phyloP scores from a whole-genome alignment of 2,329 filamentous ascomycete species.

The Domatiomyces globalis region DNA sequence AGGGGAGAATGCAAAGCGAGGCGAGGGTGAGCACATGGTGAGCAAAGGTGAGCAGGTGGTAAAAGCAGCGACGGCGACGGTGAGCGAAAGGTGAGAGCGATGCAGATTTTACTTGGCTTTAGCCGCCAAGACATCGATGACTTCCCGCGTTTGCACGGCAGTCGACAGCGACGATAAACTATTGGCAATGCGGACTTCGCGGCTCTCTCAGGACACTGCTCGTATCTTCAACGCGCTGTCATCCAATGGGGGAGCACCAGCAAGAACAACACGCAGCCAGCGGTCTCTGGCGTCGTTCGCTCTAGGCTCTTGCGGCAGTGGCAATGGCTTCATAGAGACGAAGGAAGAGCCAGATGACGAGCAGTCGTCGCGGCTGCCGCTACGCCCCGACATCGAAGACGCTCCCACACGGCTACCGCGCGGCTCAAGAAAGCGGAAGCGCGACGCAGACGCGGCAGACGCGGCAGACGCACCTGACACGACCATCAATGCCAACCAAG shows the following conservation, averaged over 20 bases:
- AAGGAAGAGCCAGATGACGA: conserved; percentile 21
- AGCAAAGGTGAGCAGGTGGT: too few relatives aligned
- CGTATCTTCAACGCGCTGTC: conserved; percentile 40
- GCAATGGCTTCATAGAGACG: conserved; percentile 1
- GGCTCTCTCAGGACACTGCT: conserved; percentile 44
- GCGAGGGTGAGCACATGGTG: too few relatives aligned
- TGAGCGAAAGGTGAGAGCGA: too few relatives aligned
- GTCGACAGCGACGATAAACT: background rate
- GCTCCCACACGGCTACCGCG: conserved; percentile 23
- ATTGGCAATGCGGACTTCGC: conserved; percentile 42
- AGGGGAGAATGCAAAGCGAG: too few relatives aligned
- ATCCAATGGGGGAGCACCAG: conserved; percentile 22
- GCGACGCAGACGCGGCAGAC: conserved; percentile 23
- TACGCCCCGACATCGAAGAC: conserved; percentile 45
- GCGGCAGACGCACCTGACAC: conserved; percentile 21
- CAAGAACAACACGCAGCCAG: conserved; percentile 34
- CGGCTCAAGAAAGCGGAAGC: conserved; percentile 36
- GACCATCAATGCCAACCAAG: background rate
- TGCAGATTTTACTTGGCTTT: too few relatives aligned
- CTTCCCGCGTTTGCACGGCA: too few relatives aligned
- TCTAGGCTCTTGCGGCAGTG: conserved; percentile 23
- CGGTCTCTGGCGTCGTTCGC: conserved; percentile 31
- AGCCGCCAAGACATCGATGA: too few relatives aligned
- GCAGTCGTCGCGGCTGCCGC: conserved; percentile 23
- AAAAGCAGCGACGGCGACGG: too few relatives aligned